phyloP scores from a whole-genome alignment of 257 asterid species.

The Osmanthus fragrans region DNA sequence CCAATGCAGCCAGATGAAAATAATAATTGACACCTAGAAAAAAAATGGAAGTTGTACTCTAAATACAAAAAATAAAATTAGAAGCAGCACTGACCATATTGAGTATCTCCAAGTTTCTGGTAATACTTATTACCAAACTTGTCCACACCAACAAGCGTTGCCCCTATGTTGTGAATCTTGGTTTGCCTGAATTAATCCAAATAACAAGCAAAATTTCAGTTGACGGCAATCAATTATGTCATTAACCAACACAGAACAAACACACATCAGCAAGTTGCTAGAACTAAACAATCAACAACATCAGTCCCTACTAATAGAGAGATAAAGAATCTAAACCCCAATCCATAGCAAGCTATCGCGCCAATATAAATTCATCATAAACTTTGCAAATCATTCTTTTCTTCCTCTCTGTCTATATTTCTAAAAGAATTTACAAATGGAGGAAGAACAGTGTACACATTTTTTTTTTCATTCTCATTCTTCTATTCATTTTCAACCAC shows the following conservation, averaged over 20 bases:
- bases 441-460: neutral
- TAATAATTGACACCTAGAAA: neutral
- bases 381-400: conserved; percentile 8
- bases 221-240: conserved; percentile 3
- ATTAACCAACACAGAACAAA: conserved; percentile 13
- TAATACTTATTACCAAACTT: conserved; percentile 95
- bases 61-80: neutral
- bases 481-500: no score
- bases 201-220: conserved; percentile 14
- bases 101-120: conserved; percentile 80
- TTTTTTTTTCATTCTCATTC: no score
- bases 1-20: neutral
- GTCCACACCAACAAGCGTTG: conserved; percentile 82
- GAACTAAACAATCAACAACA: neutral
- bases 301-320: conserved; percentile 15
- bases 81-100: conserved; percentile 63
- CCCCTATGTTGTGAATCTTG: conserved; percentile 94
- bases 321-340: conserved; percentile 11
- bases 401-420: neutral
- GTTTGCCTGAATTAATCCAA: conserved; percentile 61
- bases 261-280: neutral
- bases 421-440: neutral
- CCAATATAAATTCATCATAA: conserved; percentile 15
- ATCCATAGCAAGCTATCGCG: conserved; percentile 6
- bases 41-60: neutral